A percentile compares a stretch with the other conserved stretches of the same genome.
Conservation (phyloP, 768 basidiomycete genomes). For the Postia placenta region DNA sequence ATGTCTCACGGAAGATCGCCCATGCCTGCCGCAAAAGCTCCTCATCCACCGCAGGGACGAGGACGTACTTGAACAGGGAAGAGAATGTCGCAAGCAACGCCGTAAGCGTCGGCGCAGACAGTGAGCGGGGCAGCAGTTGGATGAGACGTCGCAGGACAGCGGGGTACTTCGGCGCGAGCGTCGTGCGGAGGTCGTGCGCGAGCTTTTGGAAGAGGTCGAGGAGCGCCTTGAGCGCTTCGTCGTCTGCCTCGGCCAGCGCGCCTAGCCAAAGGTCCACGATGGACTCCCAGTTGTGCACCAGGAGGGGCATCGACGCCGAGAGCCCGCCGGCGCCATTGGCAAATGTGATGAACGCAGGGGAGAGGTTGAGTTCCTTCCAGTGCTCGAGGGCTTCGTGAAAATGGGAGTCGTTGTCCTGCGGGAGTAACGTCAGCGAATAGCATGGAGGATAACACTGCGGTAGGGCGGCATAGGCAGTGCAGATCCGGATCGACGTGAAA, state of each 20-base stretch:
- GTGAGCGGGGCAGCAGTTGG: conserved; percentile 47
- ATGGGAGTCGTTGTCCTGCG: conserved; percentile 71
- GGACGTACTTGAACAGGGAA: conserved; percentile 63
- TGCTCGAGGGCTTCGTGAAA: conserved; percentile 70
- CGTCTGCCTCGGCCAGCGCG: conserved; percentile 53
- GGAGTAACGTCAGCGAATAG: not conserved
- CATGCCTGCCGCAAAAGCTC: conserved; percentile 57
- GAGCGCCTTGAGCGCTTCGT: conserved; percentile 68
- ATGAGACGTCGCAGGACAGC: conserved; percentile 52
- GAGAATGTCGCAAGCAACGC: conserved; percentile 64
- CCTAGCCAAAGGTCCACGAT: conserved; percentile 60
- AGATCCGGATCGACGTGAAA: too few relatives aligned
- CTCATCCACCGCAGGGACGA: conserved; percentile 54
- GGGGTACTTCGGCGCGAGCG: conserved; percentile 57
- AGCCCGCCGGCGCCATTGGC: conserved; percentile 53
- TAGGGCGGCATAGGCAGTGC: too few relatives aligned
- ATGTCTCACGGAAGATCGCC: conserved; percentile 39
- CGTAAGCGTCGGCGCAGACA: conserved; percentile 56
- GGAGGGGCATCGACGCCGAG: conserved; percentile 70
- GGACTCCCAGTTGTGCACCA: conserved; percentile 75
- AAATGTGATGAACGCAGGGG: conserved; percentile 69
- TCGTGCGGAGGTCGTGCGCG: conserved; percentile 74
- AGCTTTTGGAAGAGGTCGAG: conserved; percentile 78
- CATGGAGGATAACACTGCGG: not conserved
- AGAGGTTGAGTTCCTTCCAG: conserved; percentile 77